phyloP scores from a whole-genome alignment of 805 yeast genomes.

The Komagataella kurtzmanii region DNA sequence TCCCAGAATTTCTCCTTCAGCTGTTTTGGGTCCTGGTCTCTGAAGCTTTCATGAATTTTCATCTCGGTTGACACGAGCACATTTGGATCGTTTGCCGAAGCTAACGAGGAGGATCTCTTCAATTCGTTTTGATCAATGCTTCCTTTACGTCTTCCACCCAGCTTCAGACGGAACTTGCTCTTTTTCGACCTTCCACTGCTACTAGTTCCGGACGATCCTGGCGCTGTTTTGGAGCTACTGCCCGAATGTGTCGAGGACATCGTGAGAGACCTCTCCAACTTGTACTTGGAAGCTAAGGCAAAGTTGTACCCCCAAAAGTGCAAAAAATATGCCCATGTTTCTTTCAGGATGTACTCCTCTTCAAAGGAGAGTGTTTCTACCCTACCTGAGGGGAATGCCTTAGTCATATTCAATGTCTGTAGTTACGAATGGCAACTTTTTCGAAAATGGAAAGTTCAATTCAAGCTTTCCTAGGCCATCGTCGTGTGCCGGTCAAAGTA shows the following conservation, averaged over 20 bases:
- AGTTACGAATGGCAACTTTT: background rate
- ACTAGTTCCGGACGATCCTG: background rate
- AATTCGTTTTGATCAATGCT: conserved; percentile 2
- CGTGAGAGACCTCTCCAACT: conserved; percentile 4
- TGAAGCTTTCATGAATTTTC: conserved; percentile 32
- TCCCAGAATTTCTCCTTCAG: conserved; percentile 41
- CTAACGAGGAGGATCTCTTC: conserved; percentile 9
- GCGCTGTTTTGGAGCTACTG: background rate
- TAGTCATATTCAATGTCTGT: background rate
- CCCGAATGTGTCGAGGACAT: conserved; percentile 1
- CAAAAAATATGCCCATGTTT: conserved; percentile 54
- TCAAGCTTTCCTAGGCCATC: background rate
- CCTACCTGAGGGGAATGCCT: conserved; percentile 22
- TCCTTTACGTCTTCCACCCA: background rate
- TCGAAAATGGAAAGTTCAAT: background rate
- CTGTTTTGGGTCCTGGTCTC: conserved; percentile 36
- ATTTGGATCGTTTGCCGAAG: conserved; percentile 13
- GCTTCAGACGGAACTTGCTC: conserved; percentile 5
- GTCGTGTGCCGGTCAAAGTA: background rate
- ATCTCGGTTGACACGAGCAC: conserved; percentile 17
- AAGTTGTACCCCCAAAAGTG: conserved; percentile 42
- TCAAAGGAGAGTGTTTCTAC: conserved; percentile 33
- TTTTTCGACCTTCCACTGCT: background rate
- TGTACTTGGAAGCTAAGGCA: conserved; percentile 1
- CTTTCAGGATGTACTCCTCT: conserved; percentile 53